Evolutionary conservation across 1,284 basidiomycete species (phyloP), one percentile per base, ranked within the genome.

Genomic region (Agroathelia rolfsii): DNA sequence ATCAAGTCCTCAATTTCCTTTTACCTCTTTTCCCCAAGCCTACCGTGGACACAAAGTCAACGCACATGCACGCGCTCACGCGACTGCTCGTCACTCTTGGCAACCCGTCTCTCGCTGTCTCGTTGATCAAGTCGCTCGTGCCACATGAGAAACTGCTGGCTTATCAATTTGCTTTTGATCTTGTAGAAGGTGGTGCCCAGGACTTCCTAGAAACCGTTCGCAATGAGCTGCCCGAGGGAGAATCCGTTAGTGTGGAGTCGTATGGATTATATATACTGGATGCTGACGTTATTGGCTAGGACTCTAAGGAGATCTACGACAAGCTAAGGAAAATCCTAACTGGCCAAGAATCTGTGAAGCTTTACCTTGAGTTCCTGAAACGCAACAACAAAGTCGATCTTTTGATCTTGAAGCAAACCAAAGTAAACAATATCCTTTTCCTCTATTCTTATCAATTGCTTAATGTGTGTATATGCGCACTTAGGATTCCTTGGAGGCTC

Each of bases 321-420:
- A 79, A 80, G 41, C 61, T 93, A 27, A 72, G 80, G 34, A 72
- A 68, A 38, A 94, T 97, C 41, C 62, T 97, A 17, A 79, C 76
- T 13, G 92, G 93, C 9, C 83, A 87, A 47, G 84, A 88, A 48
- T 86, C 84, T 20, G 87, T 94, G 35, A 86, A 88, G 49, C 61
- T 95, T 21, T 92, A 92, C 57, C 73, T 93, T 28, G 87, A 95
- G 59, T 96, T 97, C 66, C 68, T 97, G 35, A 85, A 84, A 58
- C 79, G 82, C 42, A 92, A 93, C 59, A 94, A 94, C 59, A 85
- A 88, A 51, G 81, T 84, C 36, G 93, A 96, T 51, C 69, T 90
- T 55, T 64, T 86, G 13, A 88, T 96, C 43, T 64, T 97, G 35
- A 93, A 93, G 59, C 78, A 79, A 46, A 93, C 89, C 28, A 94